These are phyloP conservation scores for Mortierella sp. DNA, from an alignment of 371 early-diverging fungal species.

Conservation along the genomic window DNA sequence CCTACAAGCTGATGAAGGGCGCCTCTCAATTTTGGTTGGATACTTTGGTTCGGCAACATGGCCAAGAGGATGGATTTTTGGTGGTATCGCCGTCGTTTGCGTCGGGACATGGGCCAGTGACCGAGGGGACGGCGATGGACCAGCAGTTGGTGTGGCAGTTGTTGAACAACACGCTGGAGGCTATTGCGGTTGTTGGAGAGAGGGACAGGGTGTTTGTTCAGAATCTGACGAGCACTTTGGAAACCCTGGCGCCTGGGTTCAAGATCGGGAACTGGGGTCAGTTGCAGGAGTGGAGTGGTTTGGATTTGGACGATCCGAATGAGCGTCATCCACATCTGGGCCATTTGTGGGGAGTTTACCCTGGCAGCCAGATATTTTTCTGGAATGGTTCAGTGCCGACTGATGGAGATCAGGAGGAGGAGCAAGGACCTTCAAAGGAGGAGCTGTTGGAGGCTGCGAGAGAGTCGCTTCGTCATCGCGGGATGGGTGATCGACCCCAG, in stretches of 20 bases:
- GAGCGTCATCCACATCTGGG: slow-evolving; percentile 36
- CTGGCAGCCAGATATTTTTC: slow-evolving; percentile 38
- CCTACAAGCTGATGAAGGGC: slow-evolving; percentile 52
- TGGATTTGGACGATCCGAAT: slow-evolving; percentile 49
- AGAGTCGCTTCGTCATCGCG: slow-evolving; percentile 15
- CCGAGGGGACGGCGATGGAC: slow-evolving; percentile 47
- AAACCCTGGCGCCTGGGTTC: slow-evolving; percentile 30
- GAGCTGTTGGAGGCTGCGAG: slow-evolving; percentile 34
- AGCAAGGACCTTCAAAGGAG: slow-evolving; percentile 1
- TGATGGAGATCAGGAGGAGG: neutral
- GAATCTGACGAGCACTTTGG: slow-evolving; percentile 34
- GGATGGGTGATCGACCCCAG: slow-evolving; percentile 9
- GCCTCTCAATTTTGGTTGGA: slow-evolving; percentile 58
- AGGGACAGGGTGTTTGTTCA: slow-evolving; percentile 49
- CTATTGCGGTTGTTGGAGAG: slow-evolving; percentile 41
- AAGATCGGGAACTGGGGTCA: slow-evolving; percentile 38
- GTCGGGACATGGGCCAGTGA: slow-evolving; percentile 49
- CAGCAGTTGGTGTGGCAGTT: slow-evolving; percentile 53
- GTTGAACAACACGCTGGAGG: slow-evolving; percentile 44
- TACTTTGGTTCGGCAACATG: slow-evolving; percentile 19
- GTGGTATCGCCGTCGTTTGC: slow-evolving; percentile 50
- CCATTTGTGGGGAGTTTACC: slow-evolving; percentile 49
- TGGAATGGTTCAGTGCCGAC: neutral
- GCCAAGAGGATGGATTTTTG: neutral
- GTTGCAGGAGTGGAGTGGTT: slow-evolving; percentile 41